Evolutionary conservation across 2,329 filamentous ascomycete genomes (phyloP).

Genomic region (Exophiala bonariae): DNA sequence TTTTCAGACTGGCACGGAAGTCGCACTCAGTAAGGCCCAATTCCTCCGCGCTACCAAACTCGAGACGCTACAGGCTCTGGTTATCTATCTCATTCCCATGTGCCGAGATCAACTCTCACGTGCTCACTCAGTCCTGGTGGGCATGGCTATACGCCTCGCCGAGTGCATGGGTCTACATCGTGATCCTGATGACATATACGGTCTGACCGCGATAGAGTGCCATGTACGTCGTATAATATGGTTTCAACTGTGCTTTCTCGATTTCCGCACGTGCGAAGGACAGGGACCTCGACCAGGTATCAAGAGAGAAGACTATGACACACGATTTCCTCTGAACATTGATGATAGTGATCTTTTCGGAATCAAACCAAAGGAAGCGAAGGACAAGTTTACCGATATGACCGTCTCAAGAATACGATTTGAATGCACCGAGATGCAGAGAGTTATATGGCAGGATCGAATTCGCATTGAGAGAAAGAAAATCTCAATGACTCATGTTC

Average conservation of each 20-base stretch:
- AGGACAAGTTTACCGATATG: constrained; percentile 64
- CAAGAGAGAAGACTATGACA: constrained; percentile 73
- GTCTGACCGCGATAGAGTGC: constrained; percentile 65
- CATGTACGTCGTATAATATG: constrained; percentile 72
- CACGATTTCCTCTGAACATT: constrained; percentile 69
- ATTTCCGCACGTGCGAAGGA: constrained; percentile 72
- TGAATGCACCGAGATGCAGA: constrained; percentile 72
- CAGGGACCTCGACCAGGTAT: constrained; percentile 72
- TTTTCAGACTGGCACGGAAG: constrained; percentile 67
- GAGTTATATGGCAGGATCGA: constrained; percentile 69
- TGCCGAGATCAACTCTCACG: constrained; percentile 72
- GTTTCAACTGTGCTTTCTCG: constrained; percentile 77
- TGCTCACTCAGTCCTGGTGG: constrained; percentile 70
- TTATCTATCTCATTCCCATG: constrained; percentile 68
- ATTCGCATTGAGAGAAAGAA: constrained; percentile 63
- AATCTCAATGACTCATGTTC: constrained; percentile 62
- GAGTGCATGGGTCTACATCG: constrained; percentile 77
- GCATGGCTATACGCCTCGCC: constrained; percentile 70
- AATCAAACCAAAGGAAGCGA: constrained; percentile 44
- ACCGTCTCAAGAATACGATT: constrained; percentile 69
- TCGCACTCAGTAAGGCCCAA: constrained; percentile 66
- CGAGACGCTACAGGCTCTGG: constrained; percentile 74
- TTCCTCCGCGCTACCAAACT: constrained; percentile 70
- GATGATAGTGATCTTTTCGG: constrained; percentile 62
- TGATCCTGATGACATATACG: constrained; percentile 64